Evolutionary conservation across 2,329 filamentous ascomycete species (phyloP).

Genomic region (Samsoniella hepiali): DNA sequence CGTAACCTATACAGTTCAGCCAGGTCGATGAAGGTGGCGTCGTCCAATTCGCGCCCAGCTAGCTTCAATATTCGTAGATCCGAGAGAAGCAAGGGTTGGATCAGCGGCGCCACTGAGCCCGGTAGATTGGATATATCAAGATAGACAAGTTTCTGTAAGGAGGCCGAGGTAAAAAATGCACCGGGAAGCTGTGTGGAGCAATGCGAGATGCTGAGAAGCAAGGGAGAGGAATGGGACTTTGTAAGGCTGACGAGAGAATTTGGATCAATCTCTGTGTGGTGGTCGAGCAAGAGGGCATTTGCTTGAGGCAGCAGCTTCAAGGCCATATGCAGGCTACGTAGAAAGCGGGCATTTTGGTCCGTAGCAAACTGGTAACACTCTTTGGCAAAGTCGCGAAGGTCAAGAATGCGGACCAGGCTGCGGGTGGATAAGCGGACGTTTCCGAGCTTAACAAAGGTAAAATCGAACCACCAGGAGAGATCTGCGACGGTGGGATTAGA

Average conservation of each 20-base stretch:
- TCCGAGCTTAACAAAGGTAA: slow-evolving; percentile 41
- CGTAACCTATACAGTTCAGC: slow-evolving; percentile 34
- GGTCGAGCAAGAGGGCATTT: slow-evolving; percentile 47
- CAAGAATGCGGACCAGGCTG: slow-evolving; percentile 44
- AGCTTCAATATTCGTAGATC: slow-evolving; percentile 52
- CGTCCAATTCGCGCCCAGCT: slow-evolving; percentile 45
- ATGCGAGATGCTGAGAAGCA: slow-evolving; percentile 45
- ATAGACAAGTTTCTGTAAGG: slow-evolving; percentile 44
- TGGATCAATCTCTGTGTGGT: slow-evolving; percentile 44
- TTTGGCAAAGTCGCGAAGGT: slow-evolving; percentile 44
- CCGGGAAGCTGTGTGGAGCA: slow-evolving; percentile 40
- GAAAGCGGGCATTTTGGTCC: slow-evolving; percentile 33
- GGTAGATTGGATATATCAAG: slow-evolving; percentile 51
- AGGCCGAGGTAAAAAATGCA: slow-evolving; percentile 37
- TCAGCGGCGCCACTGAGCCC: slow-evolving; percentile 40
- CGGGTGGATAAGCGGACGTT: slow-evolving; percentile 37
- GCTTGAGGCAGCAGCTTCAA: slow-evolving; percentile 42
- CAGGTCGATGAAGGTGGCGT: slow-evolving; percentile 32
- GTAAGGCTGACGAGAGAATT: slow-evolving; percentile 30
- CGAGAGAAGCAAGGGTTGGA: slow-evolving; percentile 38
- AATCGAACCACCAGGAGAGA: slow-evolving; percentile 46
- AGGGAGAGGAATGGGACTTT: slow-evolving; percentile 25
- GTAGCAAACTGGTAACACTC: slow-evolving; percentile 41
- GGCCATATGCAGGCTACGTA: slow-evolving; percentile 38
- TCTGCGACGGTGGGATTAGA: slow-evolving; percentile 34